Percentiles rank a stretch among this genome's conserved stretches.
These are phyloP conservation scores for Scytalidium lignicola DNA, from an alignment of 2,329 filamentous ascomycete genomes.

Conservation along the genomic window DNA sequence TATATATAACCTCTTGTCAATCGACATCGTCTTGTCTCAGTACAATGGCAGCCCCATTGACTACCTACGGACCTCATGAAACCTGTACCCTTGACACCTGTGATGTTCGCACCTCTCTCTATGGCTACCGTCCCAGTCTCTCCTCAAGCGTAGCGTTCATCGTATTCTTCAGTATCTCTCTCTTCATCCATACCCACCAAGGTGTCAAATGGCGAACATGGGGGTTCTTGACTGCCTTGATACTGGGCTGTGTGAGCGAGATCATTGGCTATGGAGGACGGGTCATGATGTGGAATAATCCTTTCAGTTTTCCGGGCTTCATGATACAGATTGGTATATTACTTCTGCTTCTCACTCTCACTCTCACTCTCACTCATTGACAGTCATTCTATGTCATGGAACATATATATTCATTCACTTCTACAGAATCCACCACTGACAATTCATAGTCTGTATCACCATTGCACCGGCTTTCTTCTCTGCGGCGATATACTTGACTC, in stretches of 20 bases:
- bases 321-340: constrained; percentile 50
- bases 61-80: not conserved
- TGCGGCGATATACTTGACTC: constrained; percentile 57
- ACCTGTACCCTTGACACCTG: constrained; percentile 30
- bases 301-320: constrained; percentile 48
- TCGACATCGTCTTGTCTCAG: not conserved
- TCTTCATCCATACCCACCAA: constrained; percentile 35
- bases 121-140: constrained; percentile 50
- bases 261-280: constrained; percentile 52
- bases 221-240: constrained; percentile 43
- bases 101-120: constrained; percentile 22
- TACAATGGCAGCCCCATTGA: not conserved
- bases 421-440: constrained; percentile 5
- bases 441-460: constrained; percentile 42
- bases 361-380: constrained; percentile 2
- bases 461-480: constrained; percentile 46
- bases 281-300: constrained; percentile 45
- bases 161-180: constrained; percentile 40
- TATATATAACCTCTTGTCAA: too few relatives aligned
- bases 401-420: too few relatives aligned
- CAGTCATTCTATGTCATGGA: too few relatives aligned
- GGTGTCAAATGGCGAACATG: constrained; percentile 47
- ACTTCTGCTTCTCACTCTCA: constrained; percentile 20
- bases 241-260: constrained; percentile 47
- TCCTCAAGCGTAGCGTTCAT: constrained; percentile 51